Evolutionary conservation across 2,329 filamentous ascomycete species (phyloP), one percentile per base, ranked within the genome.

Genomic region (Pestalotiopsis sp.): DNA sequence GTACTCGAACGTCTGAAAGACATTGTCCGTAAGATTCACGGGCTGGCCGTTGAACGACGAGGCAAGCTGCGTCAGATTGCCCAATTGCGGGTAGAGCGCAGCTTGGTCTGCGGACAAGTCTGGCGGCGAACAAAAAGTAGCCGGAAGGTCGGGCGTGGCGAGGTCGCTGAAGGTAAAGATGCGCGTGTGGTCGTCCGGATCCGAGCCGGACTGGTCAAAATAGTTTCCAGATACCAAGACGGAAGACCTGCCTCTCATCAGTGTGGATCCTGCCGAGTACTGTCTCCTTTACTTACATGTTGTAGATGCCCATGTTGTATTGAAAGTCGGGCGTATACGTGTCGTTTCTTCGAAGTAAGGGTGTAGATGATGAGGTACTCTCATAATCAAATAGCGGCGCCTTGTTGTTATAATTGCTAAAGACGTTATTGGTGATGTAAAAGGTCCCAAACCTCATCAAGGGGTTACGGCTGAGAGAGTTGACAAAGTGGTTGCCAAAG

Each of bases 391-490:
- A 73, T 1, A 71, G 52, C 4, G 72, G 71, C 13, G 64, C 61
- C 9, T 56, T 61, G 17, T 73, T 69, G 20, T 61, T 62, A 13
- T 72, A 72, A 20, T 71, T 72, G 38, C 52, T 62, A 45, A 73
- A 73, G 27, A 73, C 70, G 57, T 73, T 73, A 25, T 72, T 69
- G 3, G 39, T 71, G 11, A 73, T 65, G 14, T 73, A 72, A 23
- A 72, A 72, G 3, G 72, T 73, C 6, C 72, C 72, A 61, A 73
- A 72, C 5, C 72, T 68, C 72, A 73, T 73, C 13, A 73, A 66
- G 6, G 72, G 72, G 58, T 72, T 72, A 20, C 71, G 68, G 41
- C 70, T 72, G n/a, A 61, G 59, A 23, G 71, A 72, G 57, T 72
- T 71, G 4, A 68, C 69, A 23, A 72, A 72, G 6, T 31, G 71